Base-by-base conservation (phyloP, 441 rosid genomes). In the Pelargonium citronellum region DNA sequence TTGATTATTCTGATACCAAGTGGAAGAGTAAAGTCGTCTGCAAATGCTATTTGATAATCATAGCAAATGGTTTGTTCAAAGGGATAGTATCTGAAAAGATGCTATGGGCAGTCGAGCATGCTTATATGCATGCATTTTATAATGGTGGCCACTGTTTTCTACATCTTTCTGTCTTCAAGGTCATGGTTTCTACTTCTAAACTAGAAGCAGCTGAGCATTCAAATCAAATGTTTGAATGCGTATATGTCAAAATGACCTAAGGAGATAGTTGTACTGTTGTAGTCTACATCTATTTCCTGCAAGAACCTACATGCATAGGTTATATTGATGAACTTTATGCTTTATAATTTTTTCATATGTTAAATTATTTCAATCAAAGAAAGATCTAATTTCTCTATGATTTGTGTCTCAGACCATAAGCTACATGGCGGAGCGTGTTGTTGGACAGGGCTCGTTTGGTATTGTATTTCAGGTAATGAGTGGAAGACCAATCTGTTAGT, bases 371-470 rank as follows among this genome's bases (percentile, higher is more conserved):
- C 49, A 60, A 55, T 51, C 20, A 15, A 4, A n/a, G 16, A 51
- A 51, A n/a, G 20, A 27, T 62, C 37, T 24, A 68, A 47, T 20
- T 10, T 49, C 71, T 51, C 60, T 74, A n/a, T 24, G 5, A 9
- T 44, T 34, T 43, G 11, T 61, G 24, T 53, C 67, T 67, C 81
- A 81, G 87, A 83, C 87, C 55, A 79, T 81, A 65, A 81, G 87
- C 61, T 83, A 83, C 71, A 88, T 80, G 95, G 96, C 95, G 61
- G 96, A 90, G 80, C 95, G 89, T 70, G 91, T 87, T 44, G 82
- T 92, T 74, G 97, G 97, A 9, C 85, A 89, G 5, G 96, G 97
- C 70, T 92, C 96, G 17, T 92, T 89, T 70, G 94, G 97, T 63
- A 94, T 91, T 72, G 97, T 89, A 77, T 91, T 87, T 82, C 94